Percentiles rank a stretch among this genome's conserved stretches.
Conservation (phyloP, 1,284 basidiomycete genomes). For the Coniferiporia weirii region DNA sequence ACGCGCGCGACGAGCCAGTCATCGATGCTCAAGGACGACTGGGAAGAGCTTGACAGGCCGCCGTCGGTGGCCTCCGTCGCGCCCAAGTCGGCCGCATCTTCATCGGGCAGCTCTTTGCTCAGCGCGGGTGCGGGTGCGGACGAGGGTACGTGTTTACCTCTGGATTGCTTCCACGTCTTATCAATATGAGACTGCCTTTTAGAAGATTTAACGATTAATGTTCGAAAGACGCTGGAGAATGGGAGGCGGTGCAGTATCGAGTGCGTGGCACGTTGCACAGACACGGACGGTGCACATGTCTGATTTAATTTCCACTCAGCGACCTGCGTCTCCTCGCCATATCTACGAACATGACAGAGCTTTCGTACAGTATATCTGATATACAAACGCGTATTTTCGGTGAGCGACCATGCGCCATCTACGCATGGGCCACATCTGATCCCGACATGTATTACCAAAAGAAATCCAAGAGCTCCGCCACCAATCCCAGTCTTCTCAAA, state of each 20-base stretch:
- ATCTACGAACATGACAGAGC: conserved; percentile 78
- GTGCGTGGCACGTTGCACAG: conserved; percentile 25
- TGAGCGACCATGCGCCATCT: conserved; percentile 31
- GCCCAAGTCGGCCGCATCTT: conserved; percentile 10
- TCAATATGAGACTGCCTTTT: conserved; percentile 10
- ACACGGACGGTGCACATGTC: not conserved
- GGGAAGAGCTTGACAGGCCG: conserved; percentile 12
- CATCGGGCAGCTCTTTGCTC: conserved; percentile 10
- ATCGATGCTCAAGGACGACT: conserved; percentile 9
- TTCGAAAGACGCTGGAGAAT: conserved; percentile 39
- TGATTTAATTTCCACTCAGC: conserved; percentile 31
- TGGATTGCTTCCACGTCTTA: not conserved
- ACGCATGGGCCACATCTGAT: conserved; percentile 9
- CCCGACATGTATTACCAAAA: conserved; percentile 27
- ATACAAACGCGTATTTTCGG: conserved; percentile 85
- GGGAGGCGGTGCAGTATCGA: conserved; percentile 51
- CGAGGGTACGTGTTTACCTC: not conserved
- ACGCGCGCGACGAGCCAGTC: conserved; percentile 14
- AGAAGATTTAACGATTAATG: conserved; percentile 69
- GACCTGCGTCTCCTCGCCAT: conserved; percentile 69
- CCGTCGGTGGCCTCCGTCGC: conserved; percentile 5
- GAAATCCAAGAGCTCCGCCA: conserved; percentile 83
- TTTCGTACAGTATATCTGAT: conserved; percentile 77
- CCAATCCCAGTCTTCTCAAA: conserved; percentile 63
- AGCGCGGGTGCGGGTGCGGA: conserved; percentile 11